Conservation (phyloP, 495 filamentous ascomycete genomes). For the Neurospora sp. region DNA sequence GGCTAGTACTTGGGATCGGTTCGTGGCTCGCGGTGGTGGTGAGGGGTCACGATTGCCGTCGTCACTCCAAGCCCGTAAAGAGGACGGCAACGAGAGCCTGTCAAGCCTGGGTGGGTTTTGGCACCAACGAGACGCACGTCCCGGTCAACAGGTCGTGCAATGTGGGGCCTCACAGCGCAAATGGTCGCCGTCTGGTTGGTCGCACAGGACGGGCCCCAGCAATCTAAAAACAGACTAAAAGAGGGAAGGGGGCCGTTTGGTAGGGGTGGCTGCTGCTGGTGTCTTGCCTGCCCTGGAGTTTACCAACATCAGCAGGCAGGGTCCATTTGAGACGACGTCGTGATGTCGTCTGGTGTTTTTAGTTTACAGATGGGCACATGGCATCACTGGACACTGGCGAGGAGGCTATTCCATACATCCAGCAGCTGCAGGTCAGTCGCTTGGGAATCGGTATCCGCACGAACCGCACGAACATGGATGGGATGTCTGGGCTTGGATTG, state of each 20-base stretch:
- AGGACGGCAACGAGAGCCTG: neutral
- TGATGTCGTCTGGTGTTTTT: neutral
- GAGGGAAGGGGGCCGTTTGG: conserved; percentile 4
- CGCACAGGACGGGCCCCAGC: conserved; percentile 7
- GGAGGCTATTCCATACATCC: neutral
- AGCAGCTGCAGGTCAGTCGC: neutral
- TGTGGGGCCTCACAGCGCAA: conserved; percentile 8
- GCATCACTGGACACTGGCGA: neutral
- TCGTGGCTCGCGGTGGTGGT: conserved; percentile 4
- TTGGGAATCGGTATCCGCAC: neutral
- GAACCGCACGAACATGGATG: neutral
- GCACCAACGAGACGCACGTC: neutral
- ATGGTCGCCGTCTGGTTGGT: conserved; percentile 18
- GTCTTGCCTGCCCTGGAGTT: neutral
- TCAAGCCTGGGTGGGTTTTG: conserved; percentile 1
- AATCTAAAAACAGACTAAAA: conserved; percentile 20
- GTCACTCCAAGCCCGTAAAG: conserved; percentile 1
- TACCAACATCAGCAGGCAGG: neutral
- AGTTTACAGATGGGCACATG: neutral
- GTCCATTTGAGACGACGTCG: neutral
- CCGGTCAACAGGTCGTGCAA: conserved; percentile 1
- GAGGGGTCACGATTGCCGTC: conserved; percentile 14
- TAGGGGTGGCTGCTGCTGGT: neutral
- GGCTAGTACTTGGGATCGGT: neutral
- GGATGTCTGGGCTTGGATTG: neutral